These are phyloP conservation scores for Salix koriyanagi DNA, from an alignment of 345 rosid genomes.

Conservation along the genomic window DNA sequence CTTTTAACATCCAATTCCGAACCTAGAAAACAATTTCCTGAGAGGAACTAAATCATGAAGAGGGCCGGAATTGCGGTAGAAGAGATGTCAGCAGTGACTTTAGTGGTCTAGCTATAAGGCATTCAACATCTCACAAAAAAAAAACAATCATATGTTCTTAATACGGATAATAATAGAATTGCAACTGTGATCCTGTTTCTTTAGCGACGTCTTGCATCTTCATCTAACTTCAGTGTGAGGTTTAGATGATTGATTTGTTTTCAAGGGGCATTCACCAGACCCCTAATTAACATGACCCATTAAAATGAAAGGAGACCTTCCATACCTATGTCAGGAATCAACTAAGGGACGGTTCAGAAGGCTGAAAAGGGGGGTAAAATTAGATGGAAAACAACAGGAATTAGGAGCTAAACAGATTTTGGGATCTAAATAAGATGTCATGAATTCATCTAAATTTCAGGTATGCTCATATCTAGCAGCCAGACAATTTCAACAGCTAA, in stretches of 20 bases:
- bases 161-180: not conserved
- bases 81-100: not conserved
- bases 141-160: not conserved
- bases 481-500: not conserved
- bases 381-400: not conserved
- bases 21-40: not conserved
- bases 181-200: not conserved
- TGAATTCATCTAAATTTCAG: not conserved
- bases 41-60: not conserved
- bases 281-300: too few relatives aligned
- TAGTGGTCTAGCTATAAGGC: not conserved
- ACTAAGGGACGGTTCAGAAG: not conserved
- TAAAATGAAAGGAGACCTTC: too few relatives aligned
- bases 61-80: not conserved
- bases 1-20: not conserved
- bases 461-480: not conserved
- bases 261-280: too few relatives aligned
- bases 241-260: too few relatives aligned
- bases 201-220: too few relatives aligned
- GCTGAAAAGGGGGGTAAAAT: not conserved
- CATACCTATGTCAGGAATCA: too few relatives aligned
- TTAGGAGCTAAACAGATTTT: not conserved
- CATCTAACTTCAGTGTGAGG: too few relatives aligned
- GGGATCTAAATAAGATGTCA: not conserved
- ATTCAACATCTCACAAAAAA: not conserved